Conservation (phyloP, 352 stramenopile species). For the Phytophthora pistaciae region DNA sequence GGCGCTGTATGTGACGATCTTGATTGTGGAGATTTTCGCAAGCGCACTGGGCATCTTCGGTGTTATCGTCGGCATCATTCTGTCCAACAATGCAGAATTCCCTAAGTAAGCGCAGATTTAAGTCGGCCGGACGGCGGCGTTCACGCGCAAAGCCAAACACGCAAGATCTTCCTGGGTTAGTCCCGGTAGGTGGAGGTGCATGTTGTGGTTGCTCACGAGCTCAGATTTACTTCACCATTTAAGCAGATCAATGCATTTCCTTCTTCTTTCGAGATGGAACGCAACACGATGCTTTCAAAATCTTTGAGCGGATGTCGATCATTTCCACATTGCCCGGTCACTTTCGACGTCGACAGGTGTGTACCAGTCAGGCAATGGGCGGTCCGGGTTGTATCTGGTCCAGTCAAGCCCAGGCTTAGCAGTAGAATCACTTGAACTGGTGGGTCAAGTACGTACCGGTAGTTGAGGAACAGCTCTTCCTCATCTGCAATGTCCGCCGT, state of each 20-base stretch:
- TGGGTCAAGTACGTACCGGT: slow-evolving; percentile 44
- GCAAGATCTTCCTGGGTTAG: slow-evolving; percentile 8
- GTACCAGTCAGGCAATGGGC: slow-evolving; percentile 83
- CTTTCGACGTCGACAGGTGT: slow-evolving; percentile 80
- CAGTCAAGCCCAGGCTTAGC: neutral
- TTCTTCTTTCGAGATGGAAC: slow-evolving; percentile 14
- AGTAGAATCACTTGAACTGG: neutral
- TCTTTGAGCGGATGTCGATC: slow-evolving; percentile 1
- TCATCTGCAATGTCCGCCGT: slow-evolving; percentile 81
- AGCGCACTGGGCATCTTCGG: slow-evolving; percentile 99
- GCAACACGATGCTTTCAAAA: slow-evolving; percentile 2
- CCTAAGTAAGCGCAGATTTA: slow-evolving; percentile 69
- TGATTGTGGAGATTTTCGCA: slow-evolving; percentile 99
- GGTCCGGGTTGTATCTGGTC: slow-evolving; percentile 82
- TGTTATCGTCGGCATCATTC: slow-evolving; percentile 98
- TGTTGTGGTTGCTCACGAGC: slow-evolving; percentile 16
- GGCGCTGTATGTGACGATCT: slow-evolving; percentile 99
- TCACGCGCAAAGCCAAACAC: slow-evolving; percentile 8
- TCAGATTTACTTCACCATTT: slow-evolving; percentile 30
- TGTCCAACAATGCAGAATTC: slow-evolving; percentile 97
- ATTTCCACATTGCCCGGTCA: slow-evolving; percentile 89
- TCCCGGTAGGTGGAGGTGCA: neutral
- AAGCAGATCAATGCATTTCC: slow-evolving; percentile 50
- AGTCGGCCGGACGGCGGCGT: neutral
- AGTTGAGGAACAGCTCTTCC: slow-evolving; percentile 90